phyloP scores from a whole-genome alignment of 2,329 filamentous ascomycete species.

The Falciphora oryzae region DNA sequence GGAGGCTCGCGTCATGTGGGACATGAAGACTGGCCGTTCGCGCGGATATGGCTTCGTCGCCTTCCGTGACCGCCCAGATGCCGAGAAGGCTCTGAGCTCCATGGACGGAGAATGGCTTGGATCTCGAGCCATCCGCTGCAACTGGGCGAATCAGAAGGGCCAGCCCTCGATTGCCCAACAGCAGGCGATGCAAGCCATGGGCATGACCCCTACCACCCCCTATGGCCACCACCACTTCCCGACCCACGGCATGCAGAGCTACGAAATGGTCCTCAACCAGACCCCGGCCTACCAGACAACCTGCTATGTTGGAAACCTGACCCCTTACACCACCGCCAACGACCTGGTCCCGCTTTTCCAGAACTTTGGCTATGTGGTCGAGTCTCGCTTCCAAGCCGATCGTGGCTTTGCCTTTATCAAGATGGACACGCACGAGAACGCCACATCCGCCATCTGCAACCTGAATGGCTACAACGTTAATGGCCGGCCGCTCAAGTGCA shows the following conservation, averaged over 20 bases:
- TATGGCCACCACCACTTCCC: slow-evolving; percentile 98
- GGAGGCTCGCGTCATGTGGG: slow-evolving; percentile 99
- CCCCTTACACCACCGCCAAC: slow-evolving; percentile 89
- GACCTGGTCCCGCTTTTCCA: slow-evolving; percentile 97
- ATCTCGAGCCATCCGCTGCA: slow-evolving; percentile 95
- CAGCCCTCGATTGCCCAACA: slow-evolving; percentile 98
- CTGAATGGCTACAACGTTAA: slow-evolving; percentile 98
- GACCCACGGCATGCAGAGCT: slow-evolving; percentile 92
- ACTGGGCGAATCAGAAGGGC: slow-evolving; percentile 99
- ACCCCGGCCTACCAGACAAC: slow-evolving; percentile 98
- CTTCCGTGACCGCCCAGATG: slow-evolving; percentile 88
- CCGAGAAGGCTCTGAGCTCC: slow-evolving; percentile 90
- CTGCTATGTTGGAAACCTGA: slow-evolving; percentile 95
- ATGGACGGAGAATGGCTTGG: slow-evolving; percentile 99
- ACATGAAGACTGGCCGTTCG: slow-evolving; percentile 99
- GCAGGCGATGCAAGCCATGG: slow-evolving; percentile 94
- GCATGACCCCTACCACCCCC: slow-evolving; percentile 93
- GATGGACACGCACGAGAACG: slow-evolving; percentile 98
- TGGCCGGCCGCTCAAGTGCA: slow-evolving; percentile 94
- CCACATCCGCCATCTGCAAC: slow-evolving; percentile 96
- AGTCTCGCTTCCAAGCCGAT: slow-evolving; percentile 96
- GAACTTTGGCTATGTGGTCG: slow-evolving; percentile 96
- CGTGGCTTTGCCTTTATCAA: slow-evolving; percentile 98
- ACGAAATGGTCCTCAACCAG: slow-evolving; percentile 93
- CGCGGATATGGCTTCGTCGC: slow-evolving; percentile 97